A percentile compares a stretch with the other conserved stretches of the same genome.
Conservation (phyloP, 805 yeast species). For the Suhomyces xylopsoci region DNA sequence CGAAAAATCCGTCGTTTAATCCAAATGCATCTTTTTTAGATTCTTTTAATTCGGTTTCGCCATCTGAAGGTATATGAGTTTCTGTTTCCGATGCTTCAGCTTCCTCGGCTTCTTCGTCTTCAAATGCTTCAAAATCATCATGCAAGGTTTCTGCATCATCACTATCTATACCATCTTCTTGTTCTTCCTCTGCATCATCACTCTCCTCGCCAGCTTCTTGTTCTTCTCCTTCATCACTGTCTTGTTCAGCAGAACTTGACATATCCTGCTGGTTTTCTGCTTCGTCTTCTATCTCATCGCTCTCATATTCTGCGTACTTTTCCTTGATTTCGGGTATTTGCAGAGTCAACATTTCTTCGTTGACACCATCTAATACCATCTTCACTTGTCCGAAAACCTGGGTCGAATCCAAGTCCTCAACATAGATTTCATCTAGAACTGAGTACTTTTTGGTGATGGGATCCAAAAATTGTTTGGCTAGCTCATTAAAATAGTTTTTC, state of each 20-base stretch:
- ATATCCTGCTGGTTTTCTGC: conserved; percentile 11
- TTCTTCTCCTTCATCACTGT: conserved; percentile 17
- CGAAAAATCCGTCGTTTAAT: conserved; percentile 79
- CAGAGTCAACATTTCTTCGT: conserved; percentile 57
- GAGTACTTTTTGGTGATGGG: conserved; percentile 54
- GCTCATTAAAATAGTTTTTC: conserved; percentile 21
- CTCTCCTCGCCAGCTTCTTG: conserved; percentile 13
- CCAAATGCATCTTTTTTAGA: conserved; percentile 53
- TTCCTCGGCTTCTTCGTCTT: conserved; percentile 12
- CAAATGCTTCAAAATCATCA: conserved; percentile 10
- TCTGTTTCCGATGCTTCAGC: conserved; percentile 15
- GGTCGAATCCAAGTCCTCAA: conserved; percentile 83
- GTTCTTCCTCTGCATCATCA: conserved; percentile 22
- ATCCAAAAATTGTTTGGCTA: conserved; percentile 53
- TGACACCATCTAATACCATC: conserved; percentile 75
- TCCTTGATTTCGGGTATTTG: conserved; percentile 52
- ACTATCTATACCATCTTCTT: conserved; percentile 10
- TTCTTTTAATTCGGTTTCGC: conserved; percentile 2
- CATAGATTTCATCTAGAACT: conserved; percentile 74
- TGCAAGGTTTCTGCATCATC: conserved; percentile 19
- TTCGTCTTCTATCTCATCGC: conserved; percentile 19
- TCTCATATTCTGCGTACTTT: conserved; percentile 9
- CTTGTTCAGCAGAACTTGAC: conserved; percentile 15
- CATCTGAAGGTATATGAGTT: conserved; percentile 9
- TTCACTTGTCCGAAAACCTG: conserved; percentile 95